phyloP scores from a whole-genome alignment of 345 rosid species.

The Euclidium syriacum region DNA sequence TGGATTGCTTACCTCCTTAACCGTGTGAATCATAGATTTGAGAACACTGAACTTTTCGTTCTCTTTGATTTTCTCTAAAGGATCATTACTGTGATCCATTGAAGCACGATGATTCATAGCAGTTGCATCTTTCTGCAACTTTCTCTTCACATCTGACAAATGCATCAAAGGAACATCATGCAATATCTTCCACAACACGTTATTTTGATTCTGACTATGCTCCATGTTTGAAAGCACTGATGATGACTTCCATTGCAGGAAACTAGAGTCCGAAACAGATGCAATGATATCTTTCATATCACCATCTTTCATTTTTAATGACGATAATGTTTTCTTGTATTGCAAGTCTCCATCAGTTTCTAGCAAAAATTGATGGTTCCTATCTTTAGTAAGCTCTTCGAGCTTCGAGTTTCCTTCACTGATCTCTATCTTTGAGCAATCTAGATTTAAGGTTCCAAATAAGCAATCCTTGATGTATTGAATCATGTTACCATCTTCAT shows the following conservation, averaged over 20 bases:
- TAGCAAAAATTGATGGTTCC: not conserved
- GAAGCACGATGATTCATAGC: conserved; percentile 1
- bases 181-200: conserved; percentile 45
- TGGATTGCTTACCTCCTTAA: conserved; percentile 37
- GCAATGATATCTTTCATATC: not conserved
- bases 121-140: not conserved
- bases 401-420: not conserved
- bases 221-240: not conserved
- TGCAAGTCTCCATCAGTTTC: conserved; percentile 32
- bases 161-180: conserved; percentile 57
- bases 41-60: conserved; percentile 40
- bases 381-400: not conserved
- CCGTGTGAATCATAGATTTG: conserved; percentile 45
- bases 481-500: conserved; percentile 59
- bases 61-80: conserved; percentile 25
- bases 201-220: conserved; percentile 31
- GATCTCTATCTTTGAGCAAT: conserved; percentile 28
- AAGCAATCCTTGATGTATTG: conserved; percentile 66
- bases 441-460: conserved; percentile 53
- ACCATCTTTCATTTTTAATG: not conserved
- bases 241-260: conserved; percentile 46
- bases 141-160: not conserved
- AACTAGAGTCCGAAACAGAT: conserved; percentile 41
- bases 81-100: not conserved
- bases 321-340: conserved; percentile 44